Evolutionary conservation across 2,329 filamentous ascomycete genomes (phyloP).

Genomic region (Gaeumannomyces tritici): DNA sequence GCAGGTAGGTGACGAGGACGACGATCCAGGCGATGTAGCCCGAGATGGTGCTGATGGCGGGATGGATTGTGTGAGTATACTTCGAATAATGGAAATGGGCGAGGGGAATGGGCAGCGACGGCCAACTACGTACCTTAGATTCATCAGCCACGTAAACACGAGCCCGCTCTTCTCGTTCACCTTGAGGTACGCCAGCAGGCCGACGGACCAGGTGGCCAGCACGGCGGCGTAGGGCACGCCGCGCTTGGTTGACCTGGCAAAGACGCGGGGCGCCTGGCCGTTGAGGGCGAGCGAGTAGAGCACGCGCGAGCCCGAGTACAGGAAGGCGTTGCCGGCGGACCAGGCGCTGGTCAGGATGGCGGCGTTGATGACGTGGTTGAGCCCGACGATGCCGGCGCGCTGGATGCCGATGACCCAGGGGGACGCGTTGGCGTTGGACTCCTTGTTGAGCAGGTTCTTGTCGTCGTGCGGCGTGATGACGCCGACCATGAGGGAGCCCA

Average conservation of each 20-base stretch:
- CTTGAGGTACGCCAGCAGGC: slow-evolving; percentile 62
- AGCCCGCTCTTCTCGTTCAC: slow-evolving; percentile 49
- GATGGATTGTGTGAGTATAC: too few species aligned
- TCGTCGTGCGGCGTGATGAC: slow-evolving; percentile 58
- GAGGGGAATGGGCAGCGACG: neutral
- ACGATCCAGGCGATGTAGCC: slow-evolving; percentile 53
- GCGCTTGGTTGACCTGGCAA: slow-evolving; percentile 47
- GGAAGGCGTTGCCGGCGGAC: slow-evolving; percentile 48
- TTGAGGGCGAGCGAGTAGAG: slow-evolving; percentile 59
- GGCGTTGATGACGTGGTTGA: slow-evolving; percentile 54
- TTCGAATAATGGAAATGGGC: neutral
- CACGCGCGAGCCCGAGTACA: slow-evolving; percentile 60
- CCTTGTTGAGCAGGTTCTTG: slow-evolving; percentile 42
- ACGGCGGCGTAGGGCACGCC: slow-evolving; percentile 52
- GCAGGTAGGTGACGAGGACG: slow-evolving; percentile 47
- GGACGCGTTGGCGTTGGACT: slow-evolving; percentile 49
- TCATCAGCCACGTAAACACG: slow-evolving; percentile 65
- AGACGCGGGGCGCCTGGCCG: slow-evolving; percentile 54
- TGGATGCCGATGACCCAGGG: slow-evolving; percentile 61
- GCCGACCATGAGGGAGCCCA: slow-evolving; percentile 52
- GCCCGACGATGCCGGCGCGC: slow-evolving; percentile 49
- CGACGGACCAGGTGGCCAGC: slow-evolving; percentile 45
- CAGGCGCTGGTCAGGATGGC: slow-evolving; percentile 50
- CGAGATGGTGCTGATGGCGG: slow-evolving; percentile 41
- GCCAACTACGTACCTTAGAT: slow-evolving; percentile 5